Base-by-base conservation (phyloP, 192 early-diverging fungal genomes). In the Mortierella antarctica region DNA sequence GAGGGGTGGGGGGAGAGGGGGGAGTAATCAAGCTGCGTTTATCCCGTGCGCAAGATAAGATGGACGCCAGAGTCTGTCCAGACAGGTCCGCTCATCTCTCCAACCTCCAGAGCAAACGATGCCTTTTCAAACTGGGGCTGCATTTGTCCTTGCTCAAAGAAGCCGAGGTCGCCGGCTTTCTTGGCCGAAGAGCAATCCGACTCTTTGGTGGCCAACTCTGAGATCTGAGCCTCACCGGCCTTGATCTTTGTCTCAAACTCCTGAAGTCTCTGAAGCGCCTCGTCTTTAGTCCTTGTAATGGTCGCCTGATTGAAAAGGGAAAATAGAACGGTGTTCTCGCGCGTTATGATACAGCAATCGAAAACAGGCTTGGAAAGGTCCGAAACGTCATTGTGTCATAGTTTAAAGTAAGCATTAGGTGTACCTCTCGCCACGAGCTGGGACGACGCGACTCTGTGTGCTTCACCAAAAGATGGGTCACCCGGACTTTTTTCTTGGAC, bases 181-280 rank as follows among this genome's bases (percentile, higher is more conserved):
- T 91, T 94, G 1, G 97, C 96, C 41, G 94, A 95, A n/a, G 91
- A 92, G 80, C 98, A 99, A 75, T 99, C 97, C 39, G 92, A 94
- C 70, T 96, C 86, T 39, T 84, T 86, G 2, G 84, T 76, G 3
- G 98, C 98, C 15, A 99, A 75, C 12, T 92, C 86, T 0, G 79
- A 87, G 14, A 99, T 87, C 58, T 86, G 80, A 15, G 79, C 87
- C 55, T 89, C 87, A 40, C 89, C 90, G 46, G 75, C 77, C 44
- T 87, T 75, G 69, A 97, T 97, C 50, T 86, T 79, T 55, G 84
- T 65, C 45, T 92, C 87, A 62, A 93, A 93, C 9, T 70, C 90
- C 7, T 83, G 66, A 23, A 99, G 83, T 42, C 89, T 91, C 46
- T 89, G 84, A 2, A 89, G 59, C 0, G 98, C 98, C 64, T 99